Conservation (phyloP, 2,329 filamentous ascomycete species). For the Penicillium hesseltinei region DNA sequence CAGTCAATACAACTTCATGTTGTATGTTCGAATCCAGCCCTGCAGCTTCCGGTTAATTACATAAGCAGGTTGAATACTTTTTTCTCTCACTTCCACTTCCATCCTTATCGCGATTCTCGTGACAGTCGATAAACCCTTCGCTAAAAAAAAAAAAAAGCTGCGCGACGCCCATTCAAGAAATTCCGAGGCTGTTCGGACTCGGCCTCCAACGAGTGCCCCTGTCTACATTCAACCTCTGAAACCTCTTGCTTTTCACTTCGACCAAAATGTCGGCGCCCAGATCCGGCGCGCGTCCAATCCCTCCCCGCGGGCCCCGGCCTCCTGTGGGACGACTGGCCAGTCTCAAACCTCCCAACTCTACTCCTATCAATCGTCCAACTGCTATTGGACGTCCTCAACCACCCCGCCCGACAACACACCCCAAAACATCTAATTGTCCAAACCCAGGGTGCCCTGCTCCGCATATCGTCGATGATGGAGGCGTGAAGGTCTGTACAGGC, state of each 20-base stretch:
- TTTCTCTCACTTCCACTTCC: conserved; percentile 1
- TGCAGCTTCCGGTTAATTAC: background rate
- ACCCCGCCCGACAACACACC: conserved; percentile 35
- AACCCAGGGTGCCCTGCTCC: conserved; percentile 47
- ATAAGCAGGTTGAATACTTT: conserved; percentile 9
- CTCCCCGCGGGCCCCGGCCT: conserved; percentile 24
- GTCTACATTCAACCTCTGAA: background rate
- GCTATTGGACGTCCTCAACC: conserved; percentile 31
- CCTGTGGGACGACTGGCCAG: conserved; percentile 42
- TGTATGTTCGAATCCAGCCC: background rate
- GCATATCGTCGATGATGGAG: conserved; percentile 48
- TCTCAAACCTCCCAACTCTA: conserved; percentile 38
- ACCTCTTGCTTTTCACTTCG: background rate
- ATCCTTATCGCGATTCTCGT: conserved; percentile 11
- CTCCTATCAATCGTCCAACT: conserved; percentile 40
- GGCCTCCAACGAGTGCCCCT: conserved; percentile 1
- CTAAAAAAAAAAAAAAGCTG: conserved; percentile 1
- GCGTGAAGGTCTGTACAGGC: conserved; percentile 65
- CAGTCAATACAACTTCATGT: background rate
- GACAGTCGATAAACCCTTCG: conserved; percentile 7
- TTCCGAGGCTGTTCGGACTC: conserved; percentile 4
- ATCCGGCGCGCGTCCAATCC: conserved; percentile 34
- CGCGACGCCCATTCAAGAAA: background rate
- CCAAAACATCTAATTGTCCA: conserved; percentile 44
- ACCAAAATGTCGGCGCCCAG: conserved; percentile 34